A percentile compares a stretch with the other conserved stretches of the same genome.
Conservation (phyloP, 371 early-diverging fungal genomes). For the Haplosporangium sp. region DNA sequence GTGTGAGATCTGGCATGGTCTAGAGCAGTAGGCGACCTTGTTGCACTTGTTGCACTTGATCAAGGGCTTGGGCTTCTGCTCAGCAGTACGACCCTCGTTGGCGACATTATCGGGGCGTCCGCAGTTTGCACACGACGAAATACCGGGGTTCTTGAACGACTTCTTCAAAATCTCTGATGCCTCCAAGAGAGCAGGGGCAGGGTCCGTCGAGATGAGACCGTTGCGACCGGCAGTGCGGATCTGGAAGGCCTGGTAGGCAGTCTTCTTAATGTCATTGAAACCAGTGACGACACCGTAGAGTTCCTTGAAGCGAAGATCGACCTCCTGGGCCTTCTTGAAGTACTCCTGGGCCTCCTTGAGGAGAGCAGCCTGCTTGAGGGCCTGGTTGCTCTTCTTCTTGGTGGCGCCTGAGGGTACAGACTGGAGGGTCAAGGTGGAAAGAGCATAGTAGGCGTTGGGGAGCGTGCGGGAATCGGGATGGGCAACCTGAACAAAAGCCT, state of each 20-base stretch:
- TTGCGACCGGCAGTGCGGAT: conserved; percentile 40
- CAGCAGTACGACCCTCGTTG: conserved; percentile 41
- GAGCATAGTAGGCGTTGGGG: conserved; percentile 68
- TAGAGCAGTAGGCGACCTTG: conserved; percentile 72
- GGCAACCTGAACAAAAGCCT: conserved; percentile 63
- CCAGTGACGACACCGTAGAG: conserved; percentile 68
- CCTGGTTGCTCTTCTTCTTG: conserved; percentile 61
- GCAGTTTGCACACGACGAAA: conserved; percentile 64
- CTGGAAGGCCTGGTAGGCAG: conserved; percentile 63
- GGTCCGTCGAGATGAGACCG: conserved; percentile 28
- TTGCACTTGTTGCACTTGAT: conserved; percentile 71
- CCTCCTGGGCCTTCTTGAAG: conserved; percentile 64
- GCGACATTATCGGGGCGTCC: conserved; percentile 65
- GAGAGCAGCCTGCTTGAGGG: conserved; percentile 57
- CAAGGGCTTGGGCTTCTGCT: conserved; percentile 57
- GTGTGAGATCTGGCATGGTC: conserved; percentile 70
- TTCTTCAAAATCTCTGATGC: conserved; percentile 48
- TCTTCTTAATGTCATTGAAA: conserved; percentile 69
- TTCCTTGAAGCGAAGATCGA: conserved; percentile 67
- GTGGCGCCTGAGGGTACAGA: conserved; percentile 48
- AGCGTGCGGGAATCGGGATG: conserved; percentile 70
- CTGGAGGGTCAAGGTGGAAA: conserved; percentile 61
- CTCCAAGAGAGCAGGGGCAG: conserved; percentile 43
- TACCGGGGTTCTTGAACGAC: conserved; percentile 52
- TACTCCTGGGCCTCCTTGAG: conserved; percentile 62